These are phyloP conservation scores for Pascua sp. DNA, from an alignment of 1,284 basidiomycete species.

Conservation along the genomic window DNA sequence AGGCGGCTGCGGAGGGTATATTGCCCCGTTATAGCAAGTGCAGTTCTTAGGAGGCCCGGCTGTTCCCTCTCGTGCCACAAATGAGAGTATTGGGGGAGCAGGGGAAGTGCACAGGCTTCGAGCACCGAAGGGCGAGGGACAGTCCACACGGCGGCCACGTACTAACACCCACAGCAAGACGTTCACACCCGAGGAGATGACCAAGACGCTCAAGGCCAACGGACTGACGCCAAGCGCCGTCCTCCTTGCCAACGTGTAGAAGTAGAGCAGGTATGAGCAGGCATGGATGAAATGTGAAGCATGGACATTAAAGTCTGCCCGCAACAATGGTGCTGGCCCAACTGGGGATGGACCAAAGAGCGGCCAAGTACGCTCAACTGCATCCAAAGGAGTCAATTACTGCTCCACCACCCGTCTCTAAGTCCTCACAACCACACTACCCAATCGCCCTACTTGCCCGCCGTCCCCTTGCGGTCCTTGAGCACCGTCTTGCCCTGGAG, in stretches of 20 bases:
- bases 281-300: neutral
- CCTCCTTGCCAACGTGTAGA: constrained; percentile 30
- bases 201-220: constrained; percentile 45
- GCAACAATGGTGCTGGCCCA: too few species aligned
- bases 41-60: too few species aligned
- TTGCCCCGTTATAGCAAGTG: too few species aligned
- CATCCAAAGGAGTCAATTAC: neutral
- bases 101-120: too few species aligned
- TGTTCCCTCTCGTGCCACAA: too few species aligned
- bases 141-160: too few species aligned
- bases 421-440: neutral
- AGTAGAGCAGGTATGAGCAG: too few species aligned
- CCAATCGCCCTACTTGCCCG: constrained; percentile 18
- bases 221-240: constrained; percentile 50
- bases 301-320: neutral
- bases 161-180: constrained; percentile 33
- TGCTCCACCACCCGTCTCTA: neutral
- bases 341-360: neutral
- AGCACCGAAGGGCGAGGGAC: too few species aligned
- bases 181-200: constrained; percentile 43
- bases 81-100: too few species aligned
- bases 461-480: constrained; percentile 30
- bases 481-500: constrained; percentile 35
- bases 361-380: neutral
- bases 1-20: too few species aligned